phyloP scores from a whole-genome alignment of 2,329 filamentous ascomycete species.

The Ascochyta fabae region DNA sequence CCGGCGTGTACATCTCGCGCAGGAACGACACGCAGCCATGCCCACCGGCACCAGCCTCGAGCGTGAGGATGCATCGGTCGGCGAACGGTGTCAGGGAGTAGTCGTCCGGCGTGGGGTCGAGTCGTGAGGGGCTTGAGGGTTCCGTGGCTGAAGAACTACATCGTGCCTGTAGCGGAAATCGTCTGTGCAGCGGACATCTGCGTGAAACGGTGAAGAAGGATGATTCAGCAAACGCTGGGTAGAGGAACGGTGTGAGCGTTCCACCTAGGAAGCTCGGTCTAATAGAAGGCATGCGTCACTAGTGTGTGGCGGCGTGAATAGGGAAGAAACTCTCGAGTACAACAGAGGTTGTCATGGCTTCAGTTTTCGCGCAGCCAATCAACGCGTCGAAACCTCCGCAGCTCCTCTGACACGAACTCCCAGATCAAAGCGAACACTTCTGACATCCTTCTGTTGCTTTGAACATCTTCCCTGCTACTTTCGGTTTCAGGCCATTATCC shows the following conservation, averaged over 20 bases:
- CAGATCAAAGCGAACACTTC: background rate
- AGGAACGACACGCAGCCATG: constrained; percentile 94
- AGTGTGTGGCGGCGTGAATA: background rate
- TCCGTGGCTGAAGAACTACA: constrained; percentile 38
- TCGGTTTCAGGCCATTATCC: background rate
- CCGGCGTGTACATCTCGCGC: constrained; percentile 85
- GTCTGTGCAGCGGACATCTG: constrained; percentile 23
- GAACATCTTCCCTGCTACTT: background rate
- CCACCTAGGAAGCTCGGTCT: constrained; percentile 37
- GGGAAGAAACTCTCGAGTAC: background rate
- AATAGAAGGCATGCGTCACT: constrained; percentile 41
- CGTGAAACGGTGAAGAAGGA: constrained; percentile 30
- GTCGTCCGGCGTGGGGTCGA: constrained; percentile 84
- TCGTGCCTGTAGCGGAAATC: constrained; percentile 29
- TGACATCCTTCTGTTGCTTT: background rate
- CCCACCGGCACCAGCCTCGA: constrained; percentile 82
- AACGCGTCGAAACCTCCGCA: constrained; percentile 10
- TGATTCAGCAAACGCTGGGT: constrained; percentile 49
- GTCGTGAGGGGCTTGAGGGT: constrained; percentile 38
- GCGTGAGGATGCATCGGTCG: constrained; percentile 79
- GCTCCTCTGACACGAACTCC: too few species aligned
- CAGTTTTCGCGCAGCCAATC: constrained; percentile 23
- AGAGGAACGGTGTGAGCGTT: constrained; percentile 55
- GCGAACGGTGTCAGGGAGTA: constrained; percentile 84
- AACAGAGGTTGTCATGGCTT: constrained; percentile 7